Evolutionary conservation across 2,329 filamentous ascomycete species (phyloP).

Genomic region (Colletotrichum sp.): DNA sequence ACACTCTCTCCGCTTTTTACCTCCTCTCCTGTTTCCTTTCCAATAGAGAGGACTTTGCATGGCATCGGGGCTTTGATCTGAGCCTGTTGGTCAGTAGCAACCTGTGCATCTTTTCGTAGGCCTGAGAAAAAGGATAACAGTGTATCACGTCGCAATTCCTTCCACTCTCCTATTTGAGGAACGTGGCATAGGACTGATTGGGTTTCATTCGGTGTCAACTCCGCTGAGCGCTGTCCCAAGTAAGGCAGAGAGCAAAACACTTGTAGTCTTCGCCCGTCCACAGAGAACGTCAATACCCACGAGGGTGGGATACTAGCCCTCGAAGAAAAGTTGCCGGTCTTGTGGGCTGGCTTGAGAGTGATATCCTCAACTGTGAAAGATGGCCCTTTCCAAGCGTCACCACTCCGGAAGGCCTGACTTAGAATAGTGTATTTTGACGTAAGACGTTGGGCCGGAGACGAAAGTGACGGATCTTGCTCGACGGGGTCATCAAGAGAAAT

Average conservation of each 20-base stretch:
- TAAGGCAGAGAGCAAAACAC: neutral
- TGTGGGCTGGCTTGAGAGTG: neutral
- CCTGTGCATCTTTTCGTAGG: neutral
- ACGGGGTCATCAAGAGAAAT: neutral
- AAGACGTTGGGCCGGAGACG: neutral
- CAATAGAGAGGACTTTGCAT: neutral
- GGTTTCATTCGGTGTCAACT: neutral
- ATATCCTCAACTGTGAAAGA: neutral
- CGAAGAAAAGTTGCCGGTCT: neutral
- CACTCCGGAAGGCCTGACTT: neutral
- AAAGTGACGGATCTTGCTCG: neutral
- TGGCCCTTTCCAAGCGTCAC: neutral
- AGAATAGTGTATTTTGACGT: neutral
- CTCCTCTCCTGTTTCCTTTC: neutral
- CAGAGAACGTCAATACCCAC: neutral
- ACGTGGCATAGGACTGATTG: neutral
- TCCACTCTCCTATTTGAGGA: neutral
- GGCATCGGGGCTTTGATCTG: neutral
- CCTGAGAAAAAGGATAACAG: neutral
- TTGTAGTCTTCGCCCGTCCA: neutral
- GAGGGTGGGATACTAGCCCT: neutral
- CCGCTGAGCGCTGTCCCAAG: neutral
- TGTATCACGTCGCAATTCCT: neutral
- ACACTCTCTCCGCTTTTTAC: neutral
- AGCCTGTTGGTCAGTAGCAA: neutral